phyloP scores from a whole-genome alignment of 495 filamentous ascomycete genomes.

The Ascodesmis nigricans region DNA sequence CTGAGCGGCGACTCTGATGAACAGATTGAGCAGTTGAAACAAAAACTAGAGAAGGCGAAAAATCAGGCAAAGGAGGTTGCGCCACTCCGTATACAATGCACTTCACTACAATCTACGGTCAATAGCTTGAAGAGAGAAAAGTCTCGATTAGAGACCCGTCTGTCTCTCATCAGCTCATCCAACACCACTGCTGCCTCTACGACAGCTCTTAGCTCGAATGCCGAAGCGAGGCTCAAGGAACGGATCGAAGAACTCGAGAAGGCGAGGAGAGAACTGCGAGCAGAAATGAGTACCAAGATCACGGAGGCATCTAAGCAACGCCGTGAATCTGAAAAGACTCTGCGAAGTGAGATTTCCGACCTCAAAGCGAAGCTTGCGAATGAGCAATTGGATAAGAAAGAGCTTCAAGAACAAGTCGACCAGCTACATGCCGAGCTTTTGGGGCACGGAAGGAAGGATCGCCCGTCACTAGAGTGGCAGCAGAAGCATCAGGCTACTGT shows the following conservation, averaged over 20 bases:
- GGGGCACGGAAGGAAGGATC: slow-evolving; percentile 25
- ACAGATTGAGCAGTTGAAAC: slow-evolving; percentile 26
- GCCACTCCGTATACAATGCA: slow-evolving; percentile 28
- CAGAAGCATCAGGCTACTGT: slow-evolving; percentile 14
- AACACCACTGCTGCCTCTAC: slow-evolving; percentile 3
- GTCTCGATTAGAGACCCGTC: slow-evolving; percentile 25
- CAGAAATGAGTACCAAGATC: slow-evolving; percentile 25
- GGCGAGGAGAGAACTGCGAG: slow-evolving; percentile 24
- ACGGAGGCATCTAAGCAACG: slow-evolving; percentile 29
- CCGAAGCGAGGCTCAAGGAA: slow-evolving; percentile 14
- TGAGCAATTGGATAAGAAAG: slow-evolving; percentile 35
- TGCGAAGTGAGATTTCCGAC: slow-evolving; percentile 37
- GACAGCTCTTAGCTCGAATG: slow-evolving; percentile 3
- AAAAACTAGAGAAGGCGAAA: slow-evolving; percentile 28
- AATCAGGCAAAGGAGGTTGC: slow-evolving; percentile 30
- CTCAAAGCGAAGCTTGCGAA: slow-evolving; percentile 33
- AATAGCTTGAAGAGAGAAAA: slow-evolving; percentile 31
- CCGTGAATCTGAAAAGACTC: slow-evolving; percentile 29
- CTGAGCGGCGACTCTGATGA: slow-evolving; percentile 20
- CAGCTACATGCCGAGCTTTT: slow-evolving; percentile 36
- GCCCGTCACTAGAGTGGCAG: slow-evolving; percentile 14
- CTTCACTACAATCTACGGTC: slow-evolving; percentile 27
- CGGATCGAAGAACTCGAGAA: slow-evolving; percentile 27
- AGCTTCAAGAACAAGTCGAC: slow-evolving; percentile 42
- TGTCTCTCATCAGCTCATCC: slow-evolving; percentile 6